A percentile compares a stretch with the other conserved stretches of the same genome.
phyloP scores from a whole-genome alignment of 768 basidiomycete species.

The Paxillus ammoniavirescens region DNA sequence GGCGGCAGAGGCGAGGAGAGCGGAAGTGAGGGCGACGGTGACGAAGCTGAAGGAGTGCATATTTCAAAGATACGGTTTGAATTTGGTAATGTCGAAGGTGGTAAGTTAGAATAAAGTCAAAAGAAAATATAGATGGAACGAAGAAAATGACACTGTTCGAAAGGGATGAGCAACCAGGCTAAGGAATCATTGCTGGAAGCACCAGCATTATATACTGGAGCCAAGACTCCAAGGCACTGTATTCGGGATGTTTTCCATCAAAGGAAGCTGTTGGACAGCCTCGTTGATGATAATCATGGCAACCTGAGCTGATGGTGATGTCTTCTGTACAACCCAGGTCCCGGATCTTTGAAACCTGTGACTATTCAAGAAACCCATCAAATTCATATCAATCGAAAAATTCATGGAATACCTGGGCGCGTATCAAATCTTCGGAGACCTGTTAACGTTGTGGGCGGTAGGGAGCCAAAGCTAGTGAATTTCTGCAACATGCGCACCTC shows the following conservation, averaged over 20 bases:
- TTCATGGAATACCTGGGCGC: too few relatives aligned
- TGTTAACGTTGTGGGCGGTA: too few relatives aligned
- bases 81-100: slow-evolving; percentile 1
- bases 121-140: not conserved
- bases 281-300: not conserved
- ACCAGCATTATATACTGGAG: slow-evolving; percentile 5
- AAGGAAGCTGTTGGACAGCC: slow-evolving; percentile 1
- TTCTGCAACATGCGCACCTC: too few relatives aligned
- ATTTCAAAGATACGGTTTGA: slow-evolving; percentile 14
- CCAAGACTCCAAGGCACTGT: not conserved
- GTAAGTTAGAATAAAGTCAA: slow-evolving; percentile 6
- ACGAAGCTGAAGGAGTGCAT: slow-evolving; percentile 19
- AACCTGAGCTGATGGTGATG: not conserved
- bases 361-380: not conserved
- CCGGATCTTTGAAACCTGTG: not conserved
- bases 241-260: not conserved
- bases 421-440: too few relatives aligned
- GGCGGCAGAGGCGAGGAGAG: slow-evolving; percentile 20
- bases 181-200: not conserved
- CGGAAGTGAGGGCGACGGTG: slow-evolving; percentile 10
- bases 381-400: too few relatives aligned
- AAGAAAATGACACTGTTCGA: slow-evolving; percentile 8
- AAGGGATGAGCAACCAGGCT: slow-evolving; percentile 15
- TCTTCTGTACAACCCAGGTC: not conserved
- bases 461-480: too few relatives aligned